phyloP scores from a whole-genome alignment of 164 flowering plant species.

The Nymphaea colorata region DNA sequence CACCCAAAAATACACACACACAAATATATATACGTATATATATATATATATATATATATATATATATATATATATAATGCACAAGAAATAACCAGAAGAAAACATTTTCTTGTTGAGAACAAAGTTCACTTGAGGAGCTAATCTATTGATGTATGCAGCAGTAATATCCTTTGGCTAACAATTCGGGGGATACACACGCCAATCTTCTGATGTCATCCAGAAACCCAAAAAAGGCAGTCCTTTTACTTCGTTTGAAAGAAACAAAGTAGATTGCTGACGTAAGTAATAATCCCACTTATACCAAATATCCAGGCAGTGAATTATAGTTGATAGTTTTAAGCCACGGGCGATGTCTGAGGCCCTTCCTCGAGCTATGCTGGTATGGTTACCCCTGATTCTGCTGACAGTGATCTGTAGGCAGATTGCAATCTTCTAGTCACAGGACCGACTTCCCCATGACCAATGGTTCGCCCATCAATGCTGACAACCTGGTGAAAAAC shows the following conservation, averaged over 20 bases:
- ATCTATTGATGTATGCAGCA: no score
- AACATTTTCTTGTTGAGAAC: no score
- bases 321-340: not conserved
- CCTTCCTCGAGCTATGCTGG: constrained; percentile 16
- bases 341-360: no score
- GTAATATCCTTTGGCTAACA: no score
- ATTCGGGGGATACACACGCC: no score
- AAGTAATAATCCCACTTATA: not conserved
- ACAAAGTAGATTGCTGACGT: not conserved
- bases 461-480: constrained; percentile 75
- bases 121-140: no score
- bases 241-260: not conserved
- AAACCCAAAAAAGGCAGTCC: not conserved
- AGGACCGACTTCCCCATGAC: constrained; percentile 80
- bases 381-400: constrained; percentile 59
- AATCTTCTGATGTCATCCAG: not conserved
- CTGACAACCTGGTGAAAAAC: constrained; percentile 44
- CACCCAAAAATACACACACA: no score
- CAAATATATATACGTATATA: no score
- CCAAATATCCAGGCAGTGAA: not conserved
- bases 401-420: constrained; percentile 51
- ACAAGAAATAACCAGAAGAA: no score
- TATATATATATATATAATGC: no score
- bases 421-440: constrained; percentile 58
- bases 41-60: no score